phyloP scores from a whole-genome alignment of 495 filamentous ascomycete species.

The Penicillium crystallinum region DNA sequence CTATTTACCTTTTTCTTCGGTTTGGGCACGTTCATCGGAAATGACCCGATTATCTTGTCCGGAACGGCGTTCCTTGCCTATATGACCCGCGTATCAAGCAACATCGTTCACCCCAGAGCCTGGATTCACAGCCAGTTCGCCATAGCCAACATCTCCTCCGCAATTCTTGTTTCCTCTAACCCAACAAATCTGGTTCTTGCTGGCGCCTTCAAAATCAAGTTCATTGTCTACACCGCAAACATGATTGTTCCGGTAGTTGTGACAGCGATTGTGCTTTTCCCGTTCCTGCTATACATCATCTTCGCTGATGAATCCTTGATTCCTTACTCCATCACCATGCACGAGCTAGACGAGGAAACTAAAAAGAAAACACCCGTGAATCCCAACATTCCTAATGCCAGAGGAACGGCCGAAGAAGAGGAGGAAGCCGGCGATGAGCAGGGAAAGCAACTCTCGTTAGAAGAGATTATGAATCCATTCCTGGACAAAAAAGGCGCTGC shows the following conservation, averaged over 20 bases:
- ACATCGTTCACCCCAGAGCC: slow-evolving; percentile 59
- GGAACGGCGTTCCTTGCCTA: slow-evolving; percentile 67
- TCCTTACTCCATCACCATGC: slow-evolving; percentile 58
- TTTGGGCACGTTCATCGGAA: slow-evolving; percentile 62
- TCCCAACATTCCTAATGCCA: slow-evolving; percentile 59
- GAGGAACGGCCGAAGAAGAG: slow-evolving; percentile 49
- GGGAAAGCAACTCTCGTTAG: slow-evolving; percentile 51
- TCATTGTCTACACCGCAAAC: slow-evolving; percentile 62
- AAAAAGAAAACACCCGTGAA: slow-evolving; percentile 53
- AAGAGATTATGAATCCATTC: slow-evolving; percentile 68
- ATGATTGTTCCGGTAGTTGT: slow-evolving; percentile 63
- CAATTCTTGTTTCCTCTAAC: slow-evolving; percentile 65
- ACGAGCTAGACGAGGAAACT: slow-evolving; percentile 51
- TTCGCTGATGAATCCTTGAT: slow-evolving; percentile 57
- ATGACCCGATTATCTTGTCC: slow-evolving; percentile 65
- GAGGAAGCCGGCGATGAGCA: slow-evolving; percentile 35
- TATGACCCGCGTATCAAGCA: slow-evolving; percentile 64
- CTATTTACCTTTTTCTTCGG: slow-evolving; percentile 62
- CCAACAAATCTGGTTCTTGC: slow-evolving; percentile 68
- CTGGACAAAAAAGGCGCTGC: slow-evolving; percentile 56
- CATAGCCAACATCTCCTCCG: slow-evolving; percentile 61
- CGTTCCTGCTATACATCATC: slow-evolving; percentile 58
- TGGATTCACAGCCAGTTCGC: slow-evolving; percentile 69
- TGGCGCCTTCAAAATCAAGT: slow-evolving; percentile 61
- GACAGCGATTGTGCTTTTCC: slow-evolving; percentile 58